phyloP scores from a whole-genome alignment of 805 yeast species.

The Candida insectalens region DNA sequence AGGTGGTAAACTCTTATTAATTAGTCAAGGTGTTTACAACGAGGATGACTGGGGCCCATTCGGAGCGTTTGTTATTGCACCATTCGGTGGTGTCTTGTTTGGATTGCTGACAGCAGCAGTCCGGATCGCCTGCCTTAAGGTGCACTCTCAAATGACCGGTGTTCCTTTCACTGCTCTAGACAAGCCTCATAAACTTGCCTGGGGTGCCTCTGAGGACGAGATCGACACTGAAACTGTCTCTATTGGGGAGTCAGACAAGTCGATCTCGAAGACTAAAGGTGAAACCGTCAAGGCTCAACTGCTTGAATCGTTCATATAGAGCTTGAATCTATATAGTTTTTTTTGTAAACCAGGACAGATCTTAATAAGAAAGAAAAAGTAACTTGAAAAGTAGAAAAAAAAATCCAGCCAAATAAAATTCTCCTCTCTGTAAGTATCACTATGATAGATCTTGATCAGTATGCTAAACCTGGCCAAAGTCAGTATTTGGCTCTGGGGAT shows the following conservation, averaged over 20 bases:
- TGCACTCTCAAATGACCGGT: constrained; percentile 26
- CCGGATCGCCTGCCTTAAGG: constrained; percentile 30
- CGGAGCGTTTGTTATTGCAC: constrained; percentile 90
- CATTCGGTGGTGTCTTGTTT: constrained; percentile 63
- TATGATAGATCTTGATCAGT: constrained; percentile 30
- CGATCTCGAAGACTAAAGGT: constrained; percentile 5
- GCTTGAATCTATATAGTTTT: too few relatives aligned
- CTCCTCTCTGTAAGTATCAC: not conserved
- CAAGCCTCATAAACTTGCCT: constrained; percentile 17
- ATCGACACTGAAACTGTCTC: too few relatives aligned
- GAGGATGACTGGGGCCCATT: constrained; percentile 85
- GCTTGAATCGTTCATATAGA: constrained; percentile 8
- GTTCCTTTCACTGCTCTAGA: constrained; percentile 37
- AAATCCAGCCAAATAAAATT: not conserved
- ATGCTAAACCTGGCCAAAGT: constrained; percentile 29
- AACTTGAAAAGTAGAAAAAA: not conserved
- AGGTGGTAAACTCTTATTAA: constrained; percentile 67
- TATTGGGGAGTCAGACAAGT: too few relatives aligned
- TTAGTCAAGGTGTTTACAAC: constrained; percentile 73
- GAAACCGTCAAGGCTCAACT: constrained; percentile 6
- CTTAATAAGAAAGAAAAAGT: not conserved
- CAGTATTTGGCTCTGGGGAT: constrained; percentile 75
- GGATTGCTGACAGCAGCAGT: constrained; percentile 41
- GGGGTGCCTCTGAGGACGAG: constrained; percentile 9
- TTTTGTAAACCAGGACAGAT: not conserved